Percentiles rank a stretch among this genome's conserved stretches.
Evolutionary conservation across 257 asterid species (phyloP).

Genomic region (Cruciata laevipes): DNA sequence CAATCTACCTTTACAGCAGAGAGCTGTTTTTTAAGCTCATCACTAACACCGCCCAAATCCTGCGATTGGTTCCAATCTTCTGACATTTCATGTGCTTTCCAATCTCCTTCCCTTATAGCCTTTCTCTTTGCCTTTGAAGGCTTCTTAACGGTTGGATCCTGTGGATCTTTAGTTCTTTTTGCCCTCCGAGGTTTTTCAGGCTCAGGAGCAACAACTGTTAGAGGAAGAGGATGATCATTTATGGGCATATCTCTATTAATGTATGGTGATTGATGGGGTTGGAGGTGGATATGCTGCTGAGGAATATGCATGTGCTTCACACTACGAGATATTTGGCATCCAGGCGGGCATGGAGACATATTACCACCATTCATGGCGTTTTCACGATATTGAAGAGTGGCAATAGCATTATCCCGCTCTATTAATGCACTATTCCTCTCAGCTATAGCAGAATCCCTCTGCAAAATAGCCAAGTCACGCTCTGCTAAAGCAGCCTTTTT

Average conservation of each 20-base stretch:
- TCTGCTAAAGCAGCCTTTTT: constrained; percentile 86
- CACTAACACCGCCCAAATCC: constrained; percentile 24
- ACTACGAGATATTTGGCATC: constrained; percentile 64
- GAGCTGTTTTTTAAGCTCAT: constrained; percentile 32
- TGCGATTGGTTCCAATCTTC: constrained; percentile 38
- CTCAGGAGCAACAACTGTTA: constrained; percentile 39
- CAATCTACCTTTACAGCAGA: constrained; percentile 47
- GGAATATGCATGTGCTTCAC: constrained; percentile 76
- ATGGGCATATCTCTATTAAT: constrained; percentile 39
- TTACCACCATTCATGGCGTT: constrained; percentile 37
- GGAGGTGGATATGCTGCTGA: constrained; percentile 51
- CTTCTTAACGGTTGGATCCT: constrained; percentile 32
- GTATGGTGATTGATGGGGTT: constrained; percentile 50
- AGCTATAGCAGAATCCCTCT: constrained; percentile 75
- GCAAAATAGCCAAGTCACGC: constrained; percentile 83
- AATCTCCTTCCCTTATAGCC: constrained; percentile 42
- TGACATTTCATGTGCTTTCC: constrained; percentile 43
- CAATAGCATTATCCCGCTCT: constrained; percentile 84
- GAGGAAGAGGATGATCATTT: constrained; percentile 36
- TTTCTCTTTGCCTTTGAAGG: constrained; percentile 48
- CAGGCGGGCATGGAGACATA: constrained; percentile 61
- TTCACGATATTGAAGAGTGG: constrained; percentile 74
- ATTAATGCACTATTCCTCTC: constrained; percentile 79
- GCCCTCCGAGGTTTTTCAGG: constrained; percentile 56
- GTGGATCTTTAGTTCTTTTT: constrained; percentile 64